Evolutionary conservation across 2,329 filamentous ascomycete genomes (phyloP).

Genomic region (Ramularia collo-cygni): DNA sequence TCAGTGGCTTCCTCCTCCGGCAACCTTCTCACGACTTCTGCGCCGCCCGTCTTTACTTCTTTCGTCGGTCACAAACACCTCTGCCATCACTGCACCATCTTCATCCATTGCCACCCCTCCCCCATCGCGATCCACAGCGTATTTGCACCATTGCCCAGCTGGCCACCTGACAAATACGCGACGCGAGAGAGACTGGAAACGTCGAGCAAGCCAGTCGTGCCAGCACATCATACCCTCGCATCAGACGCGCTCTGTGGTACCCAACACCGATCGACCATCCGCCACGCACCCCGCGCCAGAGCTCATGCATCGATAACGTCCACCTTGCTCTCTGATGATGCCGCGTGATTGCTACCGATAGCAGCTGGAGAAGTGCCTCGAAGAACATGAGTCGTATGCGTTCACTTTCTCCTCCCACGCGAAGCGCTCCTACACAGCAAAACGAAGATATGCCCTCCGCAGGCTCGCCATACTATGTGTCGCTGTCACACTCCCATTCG

Average conservation of each 20-base stretch:
- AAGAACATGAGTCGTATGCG: conserved; percentile 26
- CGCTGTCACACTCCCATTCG: conserved; percentile 31
- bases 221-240: conserved; percentile 18
- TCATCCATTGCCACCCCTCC: neutral
- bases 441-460: conserved; percentile 18
- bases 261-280: conserved; percentile 12
- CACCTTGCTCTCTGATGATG: conserved; percentile 15
- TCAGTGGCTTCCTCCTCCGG: too few relatives aligned
- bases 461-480: conserved; percentile 19
- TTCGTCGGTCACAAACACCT: neutral
- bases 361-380: conserved; percentile 7
- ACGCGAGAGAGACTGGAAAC: conserved; percentile 5
- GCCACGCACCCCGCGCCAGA: conserved; percentile 18
- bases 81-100: neutral
- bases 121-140: too few relatives aligned
- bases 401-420: conserved; percentile 22
- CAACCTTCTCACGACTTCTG: too few relatives aligned
- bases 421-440: conserved; percentile 14
- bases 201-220: conserved; percentile 15
- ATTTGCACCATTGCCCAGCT: too few relatives aligned
- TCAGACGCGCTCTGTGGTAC: conserved; percentile 19
- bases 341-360: conserved; percentile 17
- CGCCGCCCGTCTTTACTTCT: too few relatives aligned
- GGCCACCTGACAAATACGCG: conserved; percentile 9
- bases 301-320: conserved; percentile 21